Evolutionary conservation across 352 stramenopile species (phyloP), one percentile per base, ranked within the genome.

Genomic region (Paralagenidium karlingii): DNA sequence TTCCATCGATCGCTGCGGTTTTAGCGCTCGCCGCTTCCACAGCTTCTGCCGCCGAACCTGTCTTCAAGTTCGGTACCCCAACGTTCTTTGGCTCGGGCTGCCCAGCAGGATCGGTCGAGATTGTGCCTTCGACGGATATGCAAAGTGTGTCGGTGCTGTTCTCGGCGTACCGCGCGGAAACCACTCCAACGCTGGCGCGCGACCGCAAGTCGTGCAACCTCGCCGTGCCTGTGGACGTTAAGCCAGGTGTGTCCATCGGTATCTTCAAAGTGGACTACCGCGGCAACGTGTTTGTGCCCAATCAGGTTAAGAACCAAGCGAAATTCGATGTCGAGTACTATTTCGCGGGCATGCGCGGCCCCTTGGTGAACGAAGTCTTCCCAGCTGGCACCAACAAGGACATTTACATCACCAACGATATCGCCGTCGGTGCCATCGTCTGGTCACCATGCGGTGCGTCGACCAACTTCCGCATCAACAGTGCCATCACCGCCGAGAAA

Each of bases 291-390:
- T 63, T 53, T 36, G 62, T 74, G 2, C 58, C 62, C 3, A 53
- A 48, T 20, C 36, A 33, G 7, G 59, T 49, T 31, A 50, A 53
- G 9, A 54, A 58, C 5, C 60, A 55, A 30, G 62, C 49, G 12
- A 55, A 69, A 45, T 74, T 69, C 36, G 49, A 74, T 27, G 58
- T 58, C n/a, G 59, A 75, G 45, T 75, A 75, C 40, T 75, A 68
- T 52, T 70, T 75, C 15, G 62, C 62, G n/a, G 62, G 62, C 13
- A 50, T 65, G 27, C 53, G 56, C 15, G 62, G 62, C 3, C 62
- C 62, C 4, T 29, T 48, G 0, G 44, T 49, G 9, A 40, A 33
- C 27, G 38, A 74, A 28, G 62, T 53, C 24, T 74, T 68, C 42
- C 13, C 10, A 3, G 38, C 49, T 2, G 48, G 55, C 24, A 64